Percentiles rank a stretch among this genome's conserved stretches.
Conservation (phyloP, 2,329 filamentous ascomycete species). For the Shiraia bambusicola region DNA sequence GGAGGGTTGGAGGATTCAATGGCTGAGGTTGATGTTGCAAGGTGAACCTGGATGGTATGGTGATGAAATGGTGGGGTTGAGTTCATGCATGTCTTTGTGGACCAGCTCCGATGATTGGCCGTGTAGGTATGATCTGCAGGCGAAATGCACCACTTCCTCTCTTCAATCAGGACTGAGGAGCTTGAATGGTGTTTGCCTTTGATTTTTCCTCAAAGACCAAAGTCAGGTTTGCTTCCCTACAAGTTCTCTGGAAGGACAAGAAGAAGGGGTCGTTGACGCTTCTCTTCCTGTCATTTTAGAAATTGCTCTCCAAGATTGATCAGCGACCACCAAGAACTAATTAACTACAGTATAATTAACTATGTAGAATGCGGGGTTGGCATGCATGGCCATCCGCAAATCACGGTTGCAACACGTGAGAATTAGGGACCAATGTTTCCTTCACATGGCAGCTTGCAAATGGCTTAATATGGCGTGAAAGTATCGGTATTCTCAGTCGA, state of each 20-base stretch:
- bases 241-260: too few relatives aligned
- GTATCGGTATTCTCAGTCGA: slow-evolving; percentile 1
- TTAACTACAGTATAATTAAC: too few relatives aligned
- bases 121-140: slow-evolving; percentile 21
- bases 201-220: not conserved
- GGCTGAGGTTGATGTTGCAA: slow-evolving; percentile 16
- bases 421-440: slow-evolving; percentile 2
- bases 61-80: slow-evolving; percentile 43
- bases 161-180: slow-evolving; percentile 14
- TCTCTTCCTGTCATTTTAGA: not conserved
- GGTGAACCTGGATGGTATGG: slow-evolving; percentile 16
- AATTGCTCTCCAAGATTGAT: slow-evolving; percentile 2
- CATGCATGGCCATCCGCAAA: slow-evolving; percentile 25
- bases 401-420: slow-evolving; percentile 8
- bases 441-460: slow-evolving; percentile 7
- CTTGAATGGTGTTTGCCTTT: slow-evolving; percentile 13
- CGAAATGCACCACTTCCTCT: slow-evolving; percentile 12
- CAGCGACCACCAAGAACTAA: not conserved
- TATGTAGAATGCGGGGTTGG: slow-evolving; percentile 27
- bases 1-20: slow-evolving; percentile 27
- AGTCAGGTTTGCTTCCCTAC: not conserved
- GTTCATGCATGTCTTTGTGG: slow-evolving; percentile 26
- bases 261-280: not conserved
- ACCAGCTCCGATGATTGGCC: slow-evolving; percentile 27
- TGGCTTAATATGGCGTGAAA: slow-evolving; percentile 5